phyloP scores from a whole-genome alignment of 805 yeast genomes.

The Pichia phayaonensis region DNA sequence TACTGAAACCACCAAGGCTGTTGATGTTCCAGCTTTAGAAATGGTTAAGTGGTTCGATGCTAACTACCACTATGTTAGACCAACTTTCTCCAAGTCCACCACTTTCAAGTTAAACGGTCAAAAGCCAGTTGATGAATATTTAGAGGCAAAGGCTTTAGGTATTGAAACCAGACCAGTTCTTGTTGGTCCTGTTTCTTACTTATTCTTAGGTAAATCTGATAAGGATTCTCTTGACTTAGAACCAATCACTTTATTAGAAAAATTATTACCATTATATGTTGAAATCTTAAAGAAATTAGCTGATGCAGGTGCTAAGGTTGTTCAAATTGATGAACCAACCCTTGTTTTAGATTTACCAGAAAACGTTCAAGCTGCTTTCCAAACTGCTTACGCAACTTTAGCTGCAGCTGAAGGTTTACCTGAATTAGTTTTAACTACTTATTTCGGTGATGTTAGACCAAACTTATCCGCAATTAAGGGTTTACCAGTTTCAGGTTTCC shows the following conservation, averaged over 20 bases:
- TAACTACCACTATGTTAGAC: constrained; percentile 99
- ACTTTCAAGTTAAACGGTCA: constrained; percentile 92
- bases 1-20: constrained; percentile 77
- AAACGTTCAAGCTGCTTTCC: constrained; percentile 76
- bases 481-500: constrained; percentile 92
- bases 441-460: constrained; percentile 98
- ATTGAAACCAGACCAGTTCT: constrained; percentile 96
- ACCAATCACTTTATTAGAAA: constrained; percentile 83
- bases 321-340: constrained; percentile 97
- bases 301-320: constrained; percentile 90
- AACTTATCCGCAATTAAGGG: constrained; percentile 83
- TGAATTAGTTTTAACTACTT: constrained; percentile 76
- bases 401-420: constrained; percentile 65
- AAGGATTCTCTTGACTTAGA: constrained; percentile 93
- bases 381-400: constrained; percentile 76
- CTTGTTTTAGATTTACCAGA: constrained; percentile 90
- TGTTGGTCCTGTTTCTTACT: constrained; percentile 93
- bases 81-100: constrained; percentile 93
- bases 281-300: constrained; percentile 81
- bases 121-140: constrained; percentile 95
- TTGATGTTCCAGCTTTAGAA: constrained; percentile 97
- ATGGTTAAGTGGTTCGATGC: constrained; percentile 99
- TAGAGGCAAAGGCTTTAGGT: constrained; percentile 96
- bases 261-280: constrained; percentile 88
- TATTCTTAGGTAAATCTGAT: constrained; percentile 95